A percentile compares a stretch with the other conserved stretches of the same genome.
These are phyloP conservation scores for Boletus subcaerulescens DNA, from an alignment of 768 basidiomycete genomes.

Conservation along the genomic window DNA sequence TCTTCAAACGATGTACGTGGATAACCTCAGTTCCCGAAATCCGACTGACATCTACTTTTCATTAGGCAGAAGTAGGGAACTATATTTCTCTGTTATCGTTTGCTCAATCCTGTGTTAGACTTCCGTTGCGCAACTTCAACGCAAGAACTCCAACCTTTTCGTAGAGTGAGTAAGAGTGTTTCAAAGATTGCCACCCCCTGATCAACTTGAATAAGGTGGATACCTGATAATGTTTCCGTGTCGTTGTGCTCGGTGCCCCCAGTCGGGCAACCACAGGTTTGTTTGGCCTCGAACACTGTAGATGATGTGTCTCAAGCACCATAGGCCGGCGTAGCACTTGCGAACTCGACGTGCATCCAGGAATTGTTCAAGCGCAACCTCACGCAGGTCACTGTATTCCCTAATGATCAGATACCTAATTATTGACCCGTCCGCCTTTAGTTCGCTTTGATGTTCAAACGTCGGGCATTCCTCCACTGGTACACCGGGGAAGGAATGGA, in stretches of 20 bases:
- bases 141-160: conserved; percentile 69
- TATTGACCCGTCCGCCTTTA: conserved; percentile 27
- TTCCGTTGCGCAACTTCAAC: conserved; percentile 70
- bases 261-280: conserved; percentile 68
- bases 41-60: conserved; percentile 6
- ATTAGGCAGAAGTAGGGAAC: conserved; percentile 50
- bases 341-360: conserved; percentile 82
- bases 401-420: not conserved
- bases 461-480: conserved; percentile 87
- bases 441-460: conserved; percentile 81
- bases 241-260: conserved; percentile 82
- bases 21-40: not conserved
- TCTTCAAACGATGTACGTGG: conserved; percentile 73
- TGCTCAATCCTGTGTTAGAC: conserved; percentile 40
- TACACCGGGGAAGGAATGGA: conserved; percentile 94
- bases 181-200: not conserved
- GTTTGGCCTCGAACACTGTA: conserved; percentile 12
- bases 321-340: conserved; percentile 66
- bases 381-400: conserved; percentile 43
- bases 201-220: conserved; percentile 55
- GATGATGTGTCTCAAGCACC: conserved; percentile 9
- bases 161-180: conserved; percentile 58
- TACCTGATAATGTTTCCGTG: conserved; percentile 86
- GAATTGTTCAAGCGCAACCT: conserved; percentile 79
- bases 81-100: conserved; percentile 1